Base-by-base conservation (phyloP, 2,329 filamentous ascomycete species). In the Taxawa tesnikishii region DNA sequence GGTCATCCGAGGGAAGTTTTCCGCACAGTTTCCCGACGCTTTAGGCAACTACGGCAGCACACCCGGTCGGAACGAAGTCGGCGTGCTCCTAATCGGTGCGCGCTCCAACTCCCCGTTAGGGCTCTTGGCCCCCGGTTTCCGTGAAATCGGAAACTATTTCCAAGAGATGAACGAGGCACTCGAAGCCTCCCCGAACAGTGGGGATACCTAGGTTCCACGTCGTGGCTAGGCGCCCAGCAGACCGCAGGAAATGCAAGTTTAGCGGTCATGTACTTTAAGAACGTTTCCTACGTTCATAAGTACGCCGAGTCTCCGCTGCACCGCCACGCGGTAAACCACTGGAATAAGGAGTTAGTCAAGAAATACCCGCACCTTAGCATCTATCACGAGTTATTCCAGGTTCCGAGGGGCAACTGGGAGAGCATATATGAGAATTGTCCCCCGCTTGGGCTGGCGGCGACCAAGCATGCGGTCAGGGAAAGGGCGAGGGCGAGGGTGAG, bases 311-410 rank as follows among this genome's bases (percentile, higher is more conserved):
- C n/a, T n/a, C n/a, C n/a, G n/a, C n/a, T n/a, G n/a, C n/a, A n/a
- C n/a, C n/a, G n/a, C n/a, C n/a, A n/a, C n/a, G n/a, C n/a, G 49
- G 13, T 66, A 68, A 58, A 65, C 29, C 72, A 62, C 61, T 69
- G 61, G 47, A 47, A 45, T 5, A 36, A 44, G 12, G 13, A 32
- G 8, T n/a, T n/a, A n/a, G 27, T 36, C 23, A 53, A 54, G 28
- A 43, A 56, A 15, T 38, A 52, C 24, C 42, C 45, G 15, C 56
- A 68, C 38, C 43, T 73, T 14, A 59, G 59, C 4, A 63, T 73
- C 39, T 73, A 56, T 37, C 70, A 75, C 44, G 70, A 75, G 58
- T 59, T 62, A 0, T 73, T 66, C 40, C 50, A 57, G 16, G 60
- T 63, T 4, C 58, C 58, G 1, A 48, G 51, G 3, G 55, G 58